A percentile compares a stretch with the other conserved stretches of the same genome.
phyloP scores from a whole-genome alignment of 2,329 filamentous ascomycete genomes.

The Aotearoamyces nothofagi region DNA sequence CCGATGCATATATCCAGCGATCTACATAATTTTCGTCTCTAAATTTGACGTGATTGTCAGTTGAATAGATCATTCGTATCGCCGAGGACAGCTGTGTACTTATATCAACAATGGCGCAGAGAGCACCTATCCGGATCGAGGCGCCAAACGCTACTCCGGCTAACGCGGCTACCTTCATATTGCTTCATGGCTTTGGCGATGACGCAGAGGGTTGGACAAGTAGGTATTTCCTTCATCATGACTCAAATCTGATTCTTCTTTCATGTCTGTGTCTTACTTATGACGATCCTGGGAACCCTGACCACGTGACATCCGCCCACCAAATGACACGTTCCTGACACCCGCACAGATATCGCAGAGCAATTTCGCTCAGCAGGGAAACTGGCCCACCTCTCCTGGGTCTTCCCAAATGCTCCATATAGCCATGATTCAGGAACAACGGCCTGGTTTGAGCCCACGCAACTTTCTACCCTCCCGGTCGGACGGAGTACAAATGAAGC shows the following conservation, averaged over 20 bases:
- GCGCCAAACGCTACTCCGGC: constrained; percentile 38
- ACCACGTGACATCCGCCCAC: too few species aligned
- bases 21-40: too few species aligned
- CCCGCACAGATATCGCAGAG: constrained; percentile 23
- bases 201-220: constrained; percentile 58
- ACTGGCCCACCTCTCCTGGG: constrained; percentile 30
- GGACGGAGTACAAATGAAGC: constrained; percentile 7
- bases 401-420: constrained; percentile 31
- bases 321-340: constrained; percentile 1
- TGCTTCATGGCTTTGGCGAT: constrained; percentile 80
- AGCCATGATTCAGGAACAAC: constrained; percentile 28
- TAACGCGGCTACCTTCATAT: constrained; percentile 90
- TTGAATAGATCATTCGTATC: too few species aligned
- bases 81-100: too few species aligned
- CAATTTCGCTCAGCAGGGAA: constrained; percentile 32
- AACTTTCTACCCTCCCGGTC: constrained; percentile 22
- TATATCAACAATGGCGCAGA: too few species aligned
- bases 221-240: too few species aligned
- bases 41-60: too few species aligned
- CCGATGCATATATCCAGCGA: too few species aligned
- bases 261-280: neutral
- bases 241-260: neutral
- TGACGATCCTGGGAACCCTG: too few species aligned
- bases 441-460: constrained; percentile 29
- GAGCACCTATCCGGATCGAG: constrained; percentile 5